Base-by-base conservation (phyloP, 1,284 basidiomycete species). In the Macrocystidia cucumis region DNA sequence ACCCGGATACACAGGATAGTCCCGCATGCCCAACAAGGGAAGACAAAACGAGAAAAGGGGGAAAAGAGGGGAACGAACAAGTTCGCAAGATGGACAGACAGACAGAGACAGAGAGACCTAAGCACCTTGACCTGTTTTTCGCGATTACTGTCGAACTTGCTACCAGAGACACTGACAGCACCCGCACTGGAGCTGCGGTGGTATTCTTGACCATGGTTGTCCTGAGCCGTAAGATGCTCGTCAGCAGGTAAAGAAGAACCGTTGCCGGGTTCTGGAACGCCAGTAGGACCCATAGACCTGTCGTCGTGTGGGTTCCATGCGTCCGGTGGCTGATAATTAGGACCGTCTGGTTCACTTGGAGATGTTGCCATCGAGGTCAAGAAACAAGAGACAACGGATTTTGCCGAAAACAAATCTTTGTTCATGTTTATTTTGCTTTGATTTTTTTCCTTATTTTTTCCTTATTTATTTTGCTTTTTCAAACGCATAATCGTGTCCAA, bases 91-190 rank as follows among this genome's bases (percentile, higher is more conserved):
- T 43, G 42, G 35, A 40, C 36, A 37, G 36, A 44, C 39, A 48
- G 46, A 43, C 47, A 44, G 39, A 44, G 49, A 56, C 59, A 61
- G 67, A 69, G 72, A 70, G 71, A 76, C 70, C 73, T 81, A 87
- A 85, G 82, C 84, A 87, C 83, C 84, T 87, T 87, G 72, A 80
- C 65, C 65, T 82, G 80, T 69, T 84, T 86, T 65, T 87, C 83
- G 53, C 80, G 78, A 49, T 69, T 74, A 50, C 60, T 52, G 40
- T 69, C 69, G 45, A 57, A 58, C 54, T 65, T 66, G 35, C 49
- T 53, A 40, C 60, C 59, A 55, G 62, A 54, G 41, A 55, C 59
- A 44, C 48, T 57, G 37, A 50, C 52, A 18, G 65, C 67, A 56
- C 65, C 65, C 47, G 64, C 63, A 40, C 67, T 64, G 51, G 65